phyloP scores from a whole-genome alignment of 2,329 filamentous ascomycete genomes.

The Dendryphion nanum region DNA sequence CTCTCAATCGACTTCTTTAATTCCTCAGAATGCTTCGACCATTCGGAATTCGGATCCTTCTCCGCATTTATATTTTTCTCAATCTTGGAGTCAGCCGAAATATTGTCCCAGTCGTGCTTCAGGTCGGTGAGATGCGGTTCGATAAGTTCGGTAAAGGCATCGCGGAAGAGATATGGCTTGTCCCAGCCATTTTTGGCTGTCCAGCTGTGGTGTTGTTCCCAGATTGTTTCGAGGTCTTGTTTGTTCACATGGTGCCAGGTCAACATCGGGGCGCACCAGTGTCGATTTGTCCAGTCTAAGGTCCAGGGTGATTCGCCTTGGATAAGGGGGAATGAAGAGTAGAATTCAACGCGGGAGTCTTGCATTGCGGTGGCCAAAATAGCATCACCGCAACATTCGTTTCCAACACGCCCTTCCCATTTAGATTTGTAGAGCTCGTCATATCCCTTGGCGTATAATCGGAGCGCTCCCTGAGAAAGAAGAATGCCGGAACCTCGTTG shows the following conservation, averaged over 20 bases:
- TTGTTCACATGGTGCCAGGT: conserved; percentile 35
- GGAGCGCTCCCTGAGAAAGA: conserved; percentile 41
- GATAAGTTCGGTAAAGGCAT: conserved; percentile 34
- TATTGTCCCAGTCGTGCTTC: conserved; percentile 37
- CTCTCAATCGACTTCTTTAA: conserved; percentile 24
- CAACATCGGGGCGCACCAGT: conserved; percentile 46
- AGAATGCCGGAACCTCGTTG: conserved; percentile 46
- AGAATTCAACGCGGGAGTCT: conserved; percentile 36
- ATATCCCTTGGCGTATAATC: conserved; percentile 30
- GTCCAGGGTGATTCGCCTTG: conserved; percentile 43
- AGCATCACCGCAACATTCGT: conserved; percentile 40
- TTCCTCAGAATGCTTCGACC: conserved; percentile 5
- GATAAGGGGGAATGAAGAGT: conserved; percentile 42
- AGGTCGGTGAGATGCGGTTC: conserved; percentile 24
- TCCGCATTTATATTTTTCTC: conserved; percentile 1
- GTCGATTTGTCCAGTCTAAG: conserved; percentile 37
- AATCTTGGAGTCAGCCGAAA: conserved; percentile 22
- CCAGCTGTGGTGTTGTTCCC: conserved; percentile 35
- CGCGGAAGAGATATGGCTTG: conserved; percentile 30
- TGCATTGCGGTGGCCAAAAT: conserved; percentile 34
- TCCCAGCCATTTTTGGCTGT: conserved; percentile 28
- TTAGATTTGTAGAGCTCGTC: conserved; percentile 25
- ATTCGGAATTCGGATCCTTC: background rate
- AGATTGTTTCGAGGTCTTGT: conserved; percentile 24
- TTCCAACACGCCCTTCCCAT: conserved; percentile 33